phyloP scores from a whole-genome alignment of 176 grass and related monocot genomes.

The Paspalum notatum region DNA sequence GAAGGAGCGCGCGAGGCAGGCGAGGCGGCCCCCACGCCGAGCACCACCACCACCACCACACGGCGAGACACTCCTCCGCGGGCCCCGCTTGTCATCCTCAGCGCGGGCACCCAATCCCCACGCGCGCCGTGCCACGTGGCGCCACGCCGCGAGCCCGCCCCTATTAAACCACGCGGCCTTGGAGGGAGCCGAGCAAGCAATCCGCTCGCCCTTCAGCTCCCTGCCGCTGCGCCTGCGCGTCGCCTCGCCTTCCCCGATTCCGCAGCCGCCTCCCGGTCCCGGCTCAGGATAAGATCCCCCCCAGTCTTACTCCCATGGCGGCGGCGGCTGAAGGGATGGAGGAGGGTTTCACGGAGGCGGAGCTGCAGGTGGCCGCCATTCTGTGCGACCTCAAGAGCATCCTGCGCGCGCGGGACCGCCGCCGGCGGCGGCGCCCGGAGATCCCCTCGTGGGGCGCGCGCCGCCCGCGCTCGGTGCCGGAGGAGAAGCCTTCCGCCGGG shows the following conservation, averaged over 20 bases:
- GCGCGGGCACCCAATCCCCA: slow-evolving; percentile 37
- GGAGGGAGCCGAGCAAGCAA: slow-evolving; percentile 2
- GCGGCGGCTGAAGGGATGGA: neutral
- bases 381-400: slow-evolving; percentile 25
- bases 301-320: slow-evolving; percentile 4
- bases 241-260: neutral
- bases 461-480: slow-evolving; percentile 6
- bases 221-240: neutral
- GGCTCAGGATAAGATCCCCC: slow-evolving; percentile 7
- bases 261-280: neutral
- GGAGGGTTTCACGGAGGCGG: neutral
- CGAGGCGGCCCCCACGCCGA: neutral
- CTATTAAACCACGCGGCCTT: slow-evolving; percentile 42
- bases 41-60: neutral
- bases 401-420: slow-evolving; percentile 16
- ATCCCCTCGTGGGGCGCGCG: slow-evolving; percentile 44
- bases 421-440: slow-evolving; percentile 19
- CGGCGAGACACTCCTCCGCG: neutral
- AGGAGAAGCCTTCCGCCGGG: neutral
- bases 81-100: slow-evolving; percentile 40
- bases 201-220: slow-evolving; percentile 1
- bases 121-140: slow-evolving; percentile 42
- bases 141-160: neutral
- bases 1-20: neutral
- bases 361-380: slow-evolving; percentile 44